Evolutionary conservation across 2,329 filamentous ascomycete genomes (phyloP).

Genomic region (Colletotrichum scovillei): DNA sequence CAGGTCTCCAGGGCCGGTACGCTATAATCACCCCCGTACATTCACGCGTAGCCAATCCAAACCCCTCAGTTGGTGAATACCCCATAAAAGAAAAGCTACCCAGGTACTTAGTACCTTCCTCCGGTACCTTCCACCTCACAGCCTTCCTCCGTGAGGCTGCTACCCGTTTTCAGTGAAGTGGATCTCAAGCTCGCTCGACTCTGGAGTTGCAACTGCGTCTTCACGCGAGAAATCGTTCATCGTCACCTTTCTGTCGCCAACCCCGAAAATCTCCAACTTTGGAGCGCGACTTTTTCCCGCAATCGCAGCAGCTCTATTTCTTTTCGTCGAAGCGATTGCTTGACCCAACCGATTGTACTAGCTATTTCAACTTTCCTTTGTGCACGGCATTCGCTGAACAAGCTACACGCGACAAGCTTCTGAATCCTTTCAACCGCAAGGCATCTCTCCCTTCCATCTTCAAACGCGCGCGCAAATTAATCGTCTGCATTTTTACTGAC

Average conservation of each 20-base stretch:
- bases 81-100: neutral
- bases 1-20: neutral
- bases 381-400: conserved; percentile 14
- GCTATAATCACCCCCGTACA: neutral
- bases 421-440: conserved; percentile 1
- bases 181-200: conserved; percentile 26
- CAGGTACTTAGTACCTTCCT: neutral
- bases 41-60: neutral
- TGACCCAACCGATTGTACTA: conserved; percentile 5
- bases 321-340: neutral
- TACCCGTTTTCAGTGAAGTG: conserved; percentile 28
- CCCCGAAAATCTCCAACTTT: neutral
- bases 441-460: conserved; percentile 1
- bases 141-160: conserved; percentile 35
- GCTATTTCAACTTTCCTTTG: conserved; percentile 12
- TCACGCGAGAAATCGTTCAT: conserved; percentile 31
- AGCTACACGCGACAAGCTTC: conserved; percentile 34
- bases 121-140: neutral
- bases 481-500: conserved; percentile 8
- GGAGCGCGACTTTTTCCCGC: neutral
- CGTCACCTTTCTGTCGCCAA: conserved; percentile 15
- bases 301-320: neutral
- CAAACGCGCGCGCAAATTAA: neutral
- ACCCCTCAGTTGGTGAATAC: conserved; percentile 2
- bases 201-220: conserved; percentile 27